phyloP scores from a whole-genome alignment of 345 rosid genomes.

The Firmiana major region DNA sequence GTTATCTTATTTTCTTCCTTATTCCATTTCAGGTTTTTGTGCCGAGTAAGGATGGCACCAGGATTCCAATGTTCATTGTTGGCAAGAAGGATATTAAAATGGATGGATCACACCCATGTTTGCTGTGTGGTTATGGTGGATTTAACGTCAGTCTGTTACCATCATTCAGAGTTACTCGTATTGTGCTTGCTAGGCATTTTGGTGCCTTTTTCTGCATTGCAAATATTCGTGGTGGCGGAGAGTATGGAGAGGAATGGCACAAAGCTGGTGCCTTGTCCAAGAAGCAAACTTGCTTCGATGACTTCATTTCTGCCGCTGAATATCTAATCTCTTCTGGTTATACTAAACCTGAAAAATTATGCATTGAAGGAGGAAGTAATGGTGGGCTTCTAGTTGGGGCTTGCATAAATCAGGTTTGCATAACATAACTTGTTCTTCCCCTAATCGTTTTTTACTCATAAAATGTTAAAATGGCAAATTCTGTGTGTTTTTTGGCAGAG shows the following conservation, averaged over 20 bases:
- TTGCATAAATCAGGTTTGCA: conserved; percentile 86
- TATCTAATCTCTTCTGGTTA: conserved; percentile 73
- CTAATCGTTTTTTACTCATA: not conserved
- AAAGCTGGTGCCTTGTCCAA: conserved; percentile 71
- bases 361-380: conserved; percentile 94
- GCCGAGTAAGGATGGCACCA: conserved; percentile 76
- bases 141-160: conserved; percentile 74
- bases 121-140: conserved; percentile 93
- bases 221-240: conserved; percentile 95
- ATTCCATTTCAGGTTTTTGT: conserved; percentile 56
- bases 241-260: conserved; percentile 98
- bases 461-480: not conserved
- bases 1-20: not conserved
- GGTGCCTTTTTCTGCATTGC: conserved; percentile 80
- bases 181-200: conserved; percentile 64
- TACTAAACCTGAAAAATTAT: conserved; percentile 66
- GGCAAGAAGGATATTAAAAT: conserved; percentile 50
- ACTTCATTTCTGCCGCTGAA: conserved; percentile 78
- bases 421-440: conserved; percentile 5
- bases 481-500: conserved; percentile 40
- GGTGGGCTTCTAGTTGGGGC: conserved; percentile 95
- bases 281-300: conserved; percentile 90
- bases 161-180: conserved; percentile 63
- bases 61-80: conserved; percentile 76
- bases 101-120: conserved; percentile 87